Evolutionary conservation across 2,329 filamentous ascomycete species (phyloP).

Genomic region (Orbilia javanica): DNA sequence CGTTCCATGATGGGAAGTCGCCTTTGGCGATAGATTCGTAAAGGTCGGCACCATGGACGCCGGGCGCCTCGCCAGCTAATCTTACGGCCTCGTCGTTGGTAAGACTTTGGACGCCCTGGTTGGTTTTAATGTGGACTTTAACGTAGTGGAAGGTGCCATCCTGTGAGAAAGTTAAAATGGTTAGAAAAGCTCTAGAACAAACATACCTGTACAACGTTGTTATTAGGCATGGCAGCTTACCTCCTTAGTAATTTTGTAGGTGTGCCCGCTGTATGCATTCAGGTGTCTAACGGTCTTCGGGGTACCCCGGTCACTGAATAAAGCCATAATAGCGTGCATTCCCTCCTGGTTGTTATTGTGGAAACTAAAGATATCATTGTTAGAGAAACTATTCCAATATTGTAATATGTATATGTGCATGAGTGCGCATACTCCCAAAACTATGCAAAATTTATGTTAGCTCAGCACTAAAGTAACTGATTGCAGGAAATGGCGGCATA

Average conservation of each 20-base stretch:
- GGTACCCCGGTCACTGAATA: slow-evolving; percentile 76
- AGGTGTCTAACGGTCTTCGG: slow-evolving; percentile 76
- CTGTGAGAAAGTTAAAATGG: slow-evolving; percentile 63
- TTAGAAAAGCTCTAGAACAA: background rate
- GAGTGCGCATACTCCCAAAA: slow-evolving; percentile 58
- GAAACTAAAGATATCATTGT: slow-evolving; percentile 30
- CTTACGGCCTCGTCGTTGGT: slow-evolving; percentile 69
- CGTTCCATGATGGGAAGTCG: slow-evolving; percentile 74
- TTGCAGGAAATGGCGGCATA: background rate
- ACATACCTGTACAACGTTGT: no score
- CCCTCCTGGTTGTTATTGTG: slow-evolving; percentile 71
- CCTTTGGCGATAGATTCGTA: slow-evolving; percentile 74
- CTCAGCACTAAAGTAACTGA: background rate
- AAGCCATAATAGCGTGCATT: slow-evolving; percentile 74
- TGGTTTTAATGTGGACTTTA: slow-evolving; percentile 74
- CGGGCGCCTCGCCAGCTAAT: slow-evolving; percentile 70
- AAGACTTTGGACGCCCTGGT: slow-evolving; percentile 74
- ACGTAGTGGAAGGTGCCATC: slow-evolving; percentile 76
- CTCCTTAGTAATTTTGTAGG: slow-evolving; percentile 74
- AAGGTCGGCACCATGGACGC: slow-evolving; percentile 75
- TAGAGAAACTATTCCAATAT: background rate
- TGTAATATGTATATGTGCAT: background rate
- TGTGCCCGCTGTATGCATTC: slow-evolving; percentile 77
- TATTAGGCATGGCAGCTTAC: background rate
- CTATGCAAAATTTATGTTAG: slow-evolving; percentile 20